A percentile compares a stretch with the other conserved stretches of the same genome.
phyloP scores from a whole-genome alignment of 2,329 filamentous ascomycete species.

The Coleophoma crateriformis region DNA sequence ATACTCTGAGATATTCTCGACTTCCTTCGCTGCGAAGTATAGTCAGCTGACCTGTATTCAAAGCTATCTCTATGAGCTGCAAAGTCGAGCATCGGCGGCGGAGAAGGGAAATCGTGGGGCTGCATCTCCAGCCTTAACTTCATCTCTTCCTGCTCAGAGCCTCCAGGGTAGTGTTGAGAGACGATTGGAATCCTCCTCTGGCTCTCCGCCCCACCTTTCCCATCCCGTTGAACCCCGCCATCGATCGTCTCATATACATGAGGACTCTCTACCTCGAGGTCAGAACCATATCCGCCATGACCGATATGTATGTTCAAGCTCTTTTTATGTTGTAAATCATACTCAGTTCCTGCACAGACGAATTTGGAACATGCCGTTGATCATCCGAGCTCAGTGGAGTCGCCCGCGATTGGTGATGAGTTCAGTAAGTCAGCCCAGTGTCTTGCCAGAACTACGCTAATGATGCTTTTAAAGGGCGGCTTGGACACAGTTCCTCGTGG shows the following conservation, averaged over 20 bases:
- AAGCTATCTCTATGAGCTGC: neutral
- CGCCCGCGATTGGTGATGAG: neutral
- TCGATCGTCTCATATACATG: neutral
- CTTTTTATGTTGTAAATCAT: too few relatives aligned
- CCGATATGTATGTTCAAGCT: too few relatives aligned
- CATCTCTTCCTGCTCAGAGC: too few relatives aligned
- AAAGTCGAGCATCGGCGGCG: neutral
- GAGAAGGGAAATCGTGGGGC: neutral
- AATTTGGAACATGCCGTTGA: neutral
- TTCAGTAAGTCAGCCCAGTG: neutral
- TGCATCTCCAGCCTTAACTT: neutral
- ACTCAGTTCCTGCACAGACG: neutral
- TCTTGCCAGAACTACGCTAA: neutral
- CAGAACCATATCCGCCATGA: neutral
- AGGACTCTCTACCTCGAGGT: neutral
- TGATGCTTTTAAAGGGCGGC: neutral
- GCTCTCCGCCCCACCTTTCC: neutral
- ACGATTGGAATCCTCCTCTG: neutral
- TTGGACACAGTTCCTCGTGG: neutral
- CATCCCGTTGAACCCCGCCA: neutral
- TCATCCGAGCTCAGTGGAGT: neutral
- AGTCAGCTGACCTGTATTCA: neutral
- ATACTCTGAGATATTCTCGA: too few relatives aligned
- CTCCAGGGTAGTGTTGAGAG: neutral
- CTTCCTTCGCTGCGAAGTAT: too few relatives aligned